Evolutionary conservation across 176 grass and related monocot genomes (phyloP).

Genomic region (Phragmites australis): DNA sequence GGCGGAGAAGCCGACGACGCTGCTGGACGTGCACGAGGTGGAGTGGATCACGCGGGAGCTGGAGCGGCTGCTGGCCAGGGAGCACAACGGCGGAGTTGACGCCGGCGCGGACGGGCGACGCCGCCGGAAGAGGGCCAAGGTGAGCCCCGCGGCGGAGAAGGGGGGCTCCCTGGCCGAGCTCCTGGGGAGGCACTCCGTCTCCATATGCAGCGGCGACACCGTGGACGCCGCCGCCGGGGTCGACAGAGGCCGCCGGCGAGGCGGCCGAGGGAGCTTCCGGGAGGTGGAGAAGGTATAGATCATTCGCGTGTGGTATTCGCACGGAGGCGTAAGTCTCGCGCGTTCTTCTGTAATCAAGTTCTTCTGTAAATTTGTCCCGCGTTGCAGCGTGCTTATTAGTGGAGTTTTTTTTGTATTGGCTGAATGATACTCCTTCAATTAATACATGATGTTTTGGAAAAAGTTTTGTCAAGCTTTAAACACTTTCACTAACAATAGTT

Average conservation of each 20-base stretch:
- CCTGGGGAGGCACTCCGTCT: slow-evolving; percentile 46
- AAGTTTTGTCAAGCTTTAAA: too few species aligned
- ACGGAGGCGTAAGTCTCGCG: slow-evolving; percentile 22
- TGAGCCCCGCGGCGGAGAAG: slow-evolving; percentile 4
- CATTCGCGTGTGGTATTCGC: neutral
- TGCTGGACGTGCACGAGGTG: slow-evolving; percentile 72
- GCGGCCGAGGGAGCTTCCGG: neutral
- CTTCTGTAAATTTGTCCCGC: neutral
- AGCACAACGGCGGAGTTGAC: neutral
- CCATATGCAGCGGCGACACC: slow-evolving; percentile 39
- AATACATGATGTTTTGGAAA: too few species aligned
- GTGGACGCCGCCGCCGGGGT: neutral
- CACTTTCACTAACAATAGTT: too few species aligned
- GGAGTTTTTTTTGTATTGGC: neutral
- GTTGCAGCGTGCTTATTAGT: neutral
- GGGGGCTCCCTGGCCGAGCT: slow-evolving; percentile 24
- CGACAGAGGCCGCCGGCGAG: neutral
- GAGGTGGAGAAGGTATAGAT: slow-evolving; percentile 48
- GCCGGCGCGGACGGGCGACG: neutral
- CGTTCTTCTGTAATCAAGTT: neutral
- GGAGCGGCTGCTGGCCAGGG: slow-evolving; percentile 47
- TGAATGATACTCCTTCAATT: neutral
- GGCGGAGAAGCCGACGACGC: slow-evolving; percentile 40
- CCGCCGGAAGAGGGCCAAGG: slow-evolving; percentile 19
- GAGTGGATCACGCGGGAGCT: slow-evolving; percentile 75